Evolutionary conservation across 495 filamentous ascomycete genomes (phyloP), one percentile per base, ranked within the genome.

Genomic region (Glutinoglossum americanum): DNA sequence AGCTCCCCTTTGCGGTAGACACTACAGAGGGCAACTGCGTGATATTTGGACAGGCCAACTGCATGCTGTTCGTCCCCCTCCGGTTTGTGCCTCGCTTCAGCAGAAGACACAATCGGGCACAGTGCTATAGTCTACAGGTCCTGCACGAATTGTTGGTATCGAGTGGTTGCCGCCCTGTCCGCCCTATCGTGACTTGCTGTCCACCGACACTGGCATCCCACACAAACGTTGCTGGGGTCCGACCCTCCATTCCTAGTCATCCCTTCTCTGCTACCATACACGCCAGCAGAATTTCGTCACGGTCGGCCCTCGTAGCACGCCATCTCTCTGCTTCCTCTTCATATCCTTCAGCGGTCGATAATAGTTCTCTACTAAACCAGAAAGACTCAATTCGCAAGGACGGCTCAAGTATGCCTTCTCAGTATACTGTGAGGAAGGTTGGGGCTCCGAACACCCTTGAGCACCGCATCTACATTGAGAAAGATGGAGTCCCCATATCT

Each of bases 401-500:
- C 21, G 17, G n/a, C 25, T 6, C 11, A 3, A 53, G 2, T 75
- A 73, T 72, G 62, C 66, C 67, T 48, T 57, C 70, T 28, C 72
- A 64, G 28, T 90, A 84, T 72, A 73, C 75, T 63, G 69, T 84
- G 67, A 80, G 90, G 69, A 96, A 92, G 78, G 77, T 95, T 64
- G 93, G 79, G 61, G 79, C 84, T 59, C 81, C 87, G 62, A 84
- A 94, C 74, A 97, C 92, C 57, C 77, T 97, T 66, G 93, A 97
- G 76, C 84, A 96, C 79, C 87, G 92, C 67, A 82, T 96, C 72
- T 99, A 82, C 80, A 79, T 97, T 66, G 92, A 97, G 80, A 87
- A 89, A 74, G 87, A 97, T 87, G 92, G 93, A 73, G 73, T 85
- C 30, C 86, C 86, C 56, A 67, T 96, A 67, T 96, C 89, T 57